Evolutionary conservation across 2,329 filamentous ascomycete species (phyloP), one percentile per base, ranked within the genome.

Genomic region (Colletotrichum costaricense): DNA sequence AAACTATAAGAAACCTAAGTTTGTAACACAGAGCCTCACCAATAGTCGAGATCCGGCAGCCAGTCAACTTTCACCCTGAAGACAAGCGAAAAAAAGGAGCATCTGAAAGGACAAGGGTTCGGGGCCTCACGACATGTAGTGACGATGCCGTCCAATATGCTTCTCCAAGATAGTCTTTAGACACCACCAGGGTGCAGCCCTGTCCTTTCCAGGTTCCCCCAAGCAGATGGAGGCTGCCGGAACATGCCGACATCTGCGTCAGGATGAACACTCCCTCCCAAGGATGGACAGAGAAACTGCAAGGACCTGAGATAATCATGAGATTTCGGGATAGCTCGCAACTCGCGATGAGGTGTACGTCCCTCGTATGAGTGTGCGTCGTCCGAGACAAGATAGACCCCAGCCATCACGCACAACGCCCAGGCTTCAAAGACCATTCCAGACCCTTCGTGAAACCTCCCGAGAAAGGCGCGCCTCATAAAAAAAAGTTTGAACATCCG

Each of bases 381-480:
- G 22, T 63, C 6, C 26, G 46, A 22, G n/a, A 33, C 42, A 22
- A 54, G 46, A 54, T 26, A 63, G 24, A 33, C 16, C 4, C 33
- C 9, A 30, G 8, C n/a, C 28, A 65, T 28, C 35, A 33, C 63
- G 26, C 16, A 2, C 54, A 26, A 49, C 35, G 38, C 55, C 24
- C 14, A 12, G 52, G 55, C 30, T 14, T 22, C 30, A 52, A 24
- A 22, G 56, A 30, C 71, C 67, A 26, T 66, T 73, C 67, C 60
- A 73, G 71, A 65, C 60, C 60, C 19, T 62, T 71, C 60, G 22
- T 66, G 56, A 66, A 73, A 57, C 46, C 35, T 38, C 59, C 66
- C 28, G 19, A 49, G 42, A 33, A 33, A 66, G 24, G 42, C 49
- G 42, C 49, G 14, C 57, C 70, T 28, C 22, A 28, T 11, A 65